Evolutionary conservation across 2,329 filamentous ascomycete species (phyloP), one percentile per base, ranked within the genome.

Genomic region (Graphilbum fragrans): DNA sequence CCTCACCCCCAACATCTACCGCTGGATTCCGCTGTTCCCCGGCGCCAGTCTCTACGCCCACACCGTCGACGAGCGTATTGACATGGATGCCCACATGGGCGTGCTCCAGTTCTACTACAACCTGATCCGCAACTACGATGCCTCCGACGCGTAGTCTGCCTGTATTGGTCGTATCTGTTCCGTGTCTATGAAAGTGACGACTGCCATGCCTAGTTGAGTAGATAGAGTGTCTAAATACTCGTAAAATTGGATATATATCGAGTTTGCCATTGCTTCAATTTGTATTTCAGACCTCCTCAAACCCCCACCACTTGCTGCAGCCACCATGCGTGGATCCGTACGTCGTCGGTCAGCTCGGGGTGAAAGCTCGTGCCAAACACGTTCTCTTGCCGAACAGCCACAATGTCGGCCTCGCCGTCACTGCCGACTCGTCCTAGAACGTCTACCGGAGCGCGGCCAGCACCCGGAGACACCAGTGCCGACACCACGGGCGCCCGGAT

Each of bases 341-440:
- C 67, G 63, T 98, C 92, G 8, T 78, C 74, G 0, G 90, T 96
- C 58, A 98, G 60, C 60, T 98, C 92, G 0, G 92, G 92, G 53
- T 96, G 92, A 56, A 96, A 98, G 54, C 88, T 95, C 3, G 84
- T 95, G 4, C 87, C 92, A 52, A 96, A 82, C 0, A 94, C 82
- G 59, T 95, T 95, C 1, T 82, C 86, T 62, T 96, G 88, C 49
- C 75, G 72, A 27, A 96, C 86, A 0, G 90, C 90, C 39, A 96
- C 79, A 39, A 96, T 90, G 50, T 94, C 84, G 2, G 81, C 75
- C 3, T 68, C 72, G 35, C 62, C 62, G 5, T 50, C 51, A 19
- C 55, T 53, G 62, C 49, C 59, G 56, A 2, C 60, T 59, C 1
- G 70, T 63, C 9, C 72, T 21, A 79, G 58, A 5, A 77, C 60